Evolutionary conservation across 495 filamentous ascomycete genomes (phyloP), one percentile per base, ranked within the genome.

Genomic region (Penicillium angulare): DNA sequence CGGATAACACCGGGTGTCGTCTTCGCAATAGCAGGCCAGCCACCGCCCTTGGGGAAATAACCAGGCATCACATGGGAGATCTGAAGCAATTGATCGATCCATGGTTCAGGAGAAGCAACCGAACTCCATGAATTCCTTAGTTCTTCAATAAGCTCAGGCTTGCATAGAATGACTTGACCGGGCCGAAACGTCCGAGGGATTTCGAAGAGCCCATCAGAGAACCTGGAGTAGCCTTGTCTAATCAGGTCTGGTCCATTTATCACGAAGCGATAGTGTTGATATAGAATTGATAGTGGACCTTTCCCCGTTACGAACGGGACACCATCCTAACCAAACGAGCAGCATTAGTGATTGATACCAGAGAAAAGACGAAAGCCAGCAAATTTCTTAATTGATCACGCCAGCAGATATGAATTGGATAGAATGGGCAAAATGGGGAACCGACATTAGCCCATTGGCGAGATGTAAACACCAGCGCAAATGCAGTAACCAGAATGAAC

Each of bases 31-130:
- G 52, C 49, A 21, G 61, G 61, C 61, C 61, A 64, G 17, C 57
- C 61, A 22, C 38, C 46, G 3, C 23, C 57, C 10, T 43, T 42
- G 3, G 54, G 61, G n/a, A 64, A 64, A 29, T 64, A 64, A 0
- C 61, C 61, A 23, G 61, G 57, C 61, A 64, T 64, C 16, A 61
- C 54, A 56, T 64, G 54, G 10, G 61, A 64, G 17, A 64, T 57
- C 20, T 64, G 61, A 0, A 64, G 49, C n/a, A 64, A 39, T 53
- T 64, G 61, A 21, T 64, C 61, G 50, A 64, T 60, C 61, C 61
- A 64, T 32, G 61, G 61, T 39, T 64, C 61, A 0, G 61, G 57
- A 1, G 61, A 64, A 8, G 44, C 52, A 15, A 56, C 27, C 3
- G 48, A 41, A 22, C 54, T 56, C 3, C 34, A 35, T 5, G 44